phyloP scores from a whole-genome alignment of 2,329 filamentous ascomycete species.

The Pyricularia pennisetigena region DNA sequence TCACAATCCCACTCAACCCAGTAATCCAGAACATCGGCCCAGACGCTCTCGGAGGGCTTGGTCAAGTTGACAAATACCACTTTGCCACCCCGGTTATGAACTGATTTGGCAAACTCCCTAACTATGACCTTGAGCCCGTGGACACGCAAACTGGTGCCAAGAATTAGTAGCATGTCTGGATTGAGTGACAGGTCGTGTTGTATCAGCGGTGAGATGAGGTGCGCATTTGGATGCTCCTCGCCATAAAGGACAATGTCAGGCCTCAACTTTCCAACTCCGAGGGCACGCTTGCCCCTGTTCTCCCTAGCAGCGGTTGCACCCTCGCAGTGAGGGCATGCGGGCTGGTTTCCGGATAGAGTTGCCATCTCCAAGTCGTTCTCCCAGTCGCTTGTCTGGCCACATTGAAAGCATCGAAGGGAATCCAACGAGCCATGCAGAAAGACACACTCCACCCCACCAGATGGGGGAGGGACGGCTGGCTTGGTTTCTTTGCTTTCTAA shows the following conservation, averaged over 20 bases:
- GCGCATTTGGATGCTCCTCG: slow-evolving; percentile 60
- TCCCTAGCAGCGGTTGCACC: slow-evolving; percentile 52
- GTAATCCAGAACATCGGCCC: slow-evolving; percentile 65
- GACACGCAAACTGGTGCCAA: slow-evolving; percentile 62
- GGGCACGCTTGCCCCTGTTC: slow-evolving; percentile 54
- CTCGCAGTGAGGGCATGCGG: slow-evolving; percentile 56
- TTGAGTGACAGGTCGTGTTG: slow-evolving; percentile 55
- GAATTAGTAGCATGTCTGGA: slow-evolving; percentile 58
- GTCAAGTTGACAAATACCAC: slow-evolving; percentile 68
- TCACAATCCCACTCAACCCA: slow-evolving; percentile 71
- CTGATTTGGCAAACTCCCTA: slow-evolving; percentile 60
- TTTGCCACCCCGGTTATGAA: slow-evolving; percentile 57
- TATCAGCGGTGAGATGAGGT: slow-evolving; percentile 58
- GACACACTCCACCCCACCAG: slow-evolving; percentile 52
- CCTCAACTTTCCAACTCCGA: slow-evolving; percentile 57
- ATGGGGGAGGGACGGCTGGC: slow-evolving; percentile 5
- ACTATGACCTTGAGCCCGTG: slow-evolving; percentile 64
- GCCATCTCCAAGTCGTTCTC: slow-evolving; percentile 45
- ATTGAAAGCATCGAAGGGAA: slow-evolving; percentile 53
- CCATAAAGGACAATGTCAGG: slow-evolving; percentile 69
- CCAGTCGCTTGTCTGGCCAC: slow-evolving; percentile 48
- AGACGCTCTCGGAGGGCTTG: slow-evolving; percentile 60
- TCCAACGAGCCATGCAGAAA: slow-evolving; percentile 62
- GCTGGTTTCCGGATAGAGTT: slow-evolving; percentile 54
- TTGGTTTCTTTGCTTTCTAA: not conserved